Conservation (phyloP, 306 rosid species). For the Cucurbita moschata region DNA sequence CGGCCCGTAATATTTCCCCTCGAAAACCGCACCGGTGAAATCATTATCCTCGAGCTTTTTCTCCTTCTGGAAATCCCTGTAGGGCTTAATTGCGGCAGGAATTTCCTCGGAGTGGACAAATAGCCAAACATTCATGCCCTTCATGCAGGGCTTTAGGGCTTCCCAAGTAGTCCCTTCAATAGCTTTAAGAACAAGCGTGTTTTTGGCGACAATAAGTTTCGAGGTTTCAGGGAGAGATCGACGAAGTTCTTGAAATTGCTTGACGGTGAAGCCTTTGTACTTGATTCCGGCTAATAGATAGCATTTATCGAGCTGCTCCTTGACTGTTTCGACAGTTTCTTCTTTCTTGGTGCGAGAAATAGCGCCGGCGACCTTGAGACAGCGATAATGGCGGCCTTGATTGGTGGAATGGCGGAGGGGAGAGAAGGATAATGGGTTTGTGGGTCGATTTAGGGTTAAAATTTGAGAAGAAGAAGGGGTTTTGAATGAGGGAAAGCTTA, state of each 20-base stretch:
- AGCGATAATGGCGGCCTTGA: constrained; percentile 10
- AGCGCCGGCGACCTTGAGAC: constrained; percentile 44
- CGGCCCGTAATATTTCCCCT: constrained; percentile 74
- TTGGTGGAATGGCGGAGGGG: constrained; percentile 2
- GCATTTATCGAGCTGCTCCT: constrained; percentile 56
- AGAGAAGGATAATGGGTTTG: constrained; percentile 13
- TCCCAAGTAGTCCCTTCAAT: constrained; percentile 77
- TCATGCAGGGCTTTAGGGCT: constrained; percentile 76
- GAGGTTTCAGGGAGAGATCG: constrained; percentile 53
- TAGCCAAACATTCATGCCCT: constrained; percentile 88
- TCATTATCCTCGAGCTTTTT: constrained; percentile 68
- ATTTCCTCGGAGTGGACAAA: constrained; percentile 90
- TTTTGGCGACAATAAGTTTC: constrained; percentile 70
- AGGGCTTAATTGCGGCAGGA: constrained; percentile 73
- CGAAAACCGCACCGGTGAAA: constrained; percentile 83
- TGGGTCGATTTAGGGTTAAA: constrained; percentile 26
- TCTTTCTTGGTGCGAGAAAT: constrained; percentile 72
- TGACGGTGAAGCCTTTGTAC: constrained; percentile 82
- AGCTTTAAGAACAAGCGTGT: constrained; percentile 77
- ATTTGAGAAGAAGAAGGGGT: constrained; percentile 20
- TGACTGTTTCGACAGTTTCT: constrained; percentile 56
- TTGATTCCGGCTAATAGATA: constrained; percentile 66
- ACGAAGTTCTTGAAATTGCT: constrained; percentile 79
- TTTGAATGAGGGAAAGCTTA: constrained; percentile 32
- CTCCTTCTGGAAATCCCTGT: constrained; percentile 75